These are phyloP conservation scores for Vanderwaltozyma polyspora DNA, from an alignment of 805 yeast genomes.

Conservation along the genomic window DNA sequence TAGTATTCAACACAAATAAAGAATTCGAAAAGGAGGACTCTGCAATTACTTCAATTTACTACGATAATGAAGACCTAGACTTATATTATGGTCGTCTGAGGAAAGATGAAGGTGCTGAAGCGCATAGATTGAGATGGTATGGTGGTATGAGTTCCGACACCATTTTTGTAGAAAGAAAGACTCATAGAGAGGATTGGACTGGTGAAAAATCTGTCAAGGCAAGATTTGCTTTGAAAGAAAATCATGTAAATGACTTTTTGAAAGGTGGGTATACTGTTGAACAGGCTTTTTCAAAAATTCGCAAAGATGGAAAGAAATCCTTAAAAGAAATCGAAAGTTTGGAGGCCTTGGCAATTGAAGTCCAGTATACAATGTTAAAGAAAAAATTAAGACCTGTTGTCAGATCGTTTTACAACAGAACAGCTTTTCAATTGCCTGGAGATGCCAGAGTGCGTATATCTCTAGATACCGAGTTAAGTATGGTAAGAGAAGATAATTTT, in stretches of 20 bases:
- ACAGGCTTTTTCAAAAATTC: constrained; percentile 84
- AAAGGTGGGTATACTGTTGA: constrained; percentile 75
- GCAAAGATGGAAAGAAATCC: constrained; percentile 85
- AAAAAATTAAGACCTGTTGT: constrained; percentile 85
- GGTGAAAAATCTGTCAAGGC: constrained; percentile 99
- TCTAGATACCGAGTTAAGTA: constrained; percentile 89
- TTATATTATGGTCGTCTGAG: constrained; percentile 87
- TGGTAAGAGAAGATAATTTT: constrained; percentile 95
- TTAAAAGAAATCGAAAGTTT: constrained; percentile 79
- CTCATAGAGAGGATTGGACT: constrained; percentile 99
- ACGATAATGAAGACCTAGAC: constrained; percentile 81
- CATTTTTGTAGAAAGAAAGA: constrained; percentile 91
- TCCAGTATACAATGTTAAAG: constrained; percentile 80
- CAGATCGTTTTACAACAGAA: constrained; percentile 93
- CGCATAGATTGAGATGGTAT: constrained; percentile 96
- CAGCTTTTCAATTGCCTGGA: constrained; percentile 98
- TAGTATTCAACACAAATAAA: constrained; percentile 90
- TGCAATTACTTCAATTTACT: constrained; percentile 94
- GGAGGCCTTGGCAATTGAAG: constrained; percentile 86
- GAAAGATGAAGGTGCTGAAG: constrained; percentile 98
- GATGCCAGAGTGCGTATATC: constrained; percentile 99
- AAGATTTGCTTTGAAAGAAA: constrained; percentile 85
- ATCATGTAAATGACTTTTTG: constrained; percentile 75
- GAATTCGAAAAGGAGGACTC: constrained; percentile 91
- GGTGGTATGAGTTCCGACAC: constrained; percentile 94